Conservation (phyloP, 2,329 filamentous ascomycete species). For the Colletotrichum siamense region DNA sequence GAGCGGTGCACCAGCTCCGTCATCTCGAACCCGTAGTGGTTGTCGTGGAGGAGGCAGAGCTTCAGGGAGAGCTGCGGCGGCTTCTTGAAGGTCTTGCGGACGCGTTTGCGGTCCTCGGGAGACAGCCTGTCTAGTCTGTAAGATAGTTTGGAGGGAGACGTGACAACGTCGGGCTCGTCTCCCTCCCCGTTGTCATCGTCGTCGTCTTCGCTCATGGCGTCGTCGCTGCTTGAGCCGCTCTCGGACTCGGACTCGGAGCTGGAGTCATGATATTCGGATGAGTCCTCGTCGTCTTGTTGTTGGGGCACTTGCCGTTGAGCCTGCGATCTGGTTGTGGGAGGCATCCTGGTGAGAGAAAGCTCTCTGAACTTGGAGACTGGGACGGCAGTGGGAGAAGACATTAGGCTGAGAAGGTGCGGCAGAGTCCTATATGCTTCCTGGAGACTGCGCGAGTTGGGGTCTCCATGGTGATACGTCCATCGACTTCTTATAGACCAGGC, state of each 20-base stretch:
- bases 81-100: conserved; percentile 52
- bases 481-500: conserved; percentile 10
- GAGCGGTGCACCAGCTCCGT: conserved; percentile 59
- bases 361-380: conserved; percentile 41
- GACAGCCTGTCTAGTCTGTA: conserved; percentile 47
- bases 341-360: conserved; percentile 47
- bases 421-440: conserved; percentile 8
- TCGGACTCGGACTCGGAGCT: conserved; percentile 30
- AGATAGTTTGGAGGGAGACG: conserved; percentile 43
- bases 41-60: conserved; percentile 51
- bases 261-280: conserved; percentile 25
- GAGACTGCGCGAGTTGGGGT: neutral
- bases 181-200: conserved; percentile 30
- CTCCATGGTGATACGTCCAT: conserved; percentile 7
- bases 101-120: conserved; percentile 37
- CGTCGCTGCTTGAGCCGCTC: conserved; percentile 25
- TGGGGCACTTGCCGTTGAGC: conserved; percentile 30
- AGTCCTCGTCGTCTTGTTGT: neutral
- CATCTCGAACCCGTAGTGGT: conserved; percentile 62
- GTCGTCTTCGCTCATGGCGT: conserved; percentile 27
- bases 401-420: neutral
- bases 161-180: conserved; percentile 30
- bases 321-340: conserved; percentile 36
- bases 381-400: conserved; percentile 33
- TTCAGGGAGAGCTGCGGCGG: conserved; percentile 56